Conservation (phyloP, 176 grass and related monocot genomes). For the Carex cristatella region DNA sequence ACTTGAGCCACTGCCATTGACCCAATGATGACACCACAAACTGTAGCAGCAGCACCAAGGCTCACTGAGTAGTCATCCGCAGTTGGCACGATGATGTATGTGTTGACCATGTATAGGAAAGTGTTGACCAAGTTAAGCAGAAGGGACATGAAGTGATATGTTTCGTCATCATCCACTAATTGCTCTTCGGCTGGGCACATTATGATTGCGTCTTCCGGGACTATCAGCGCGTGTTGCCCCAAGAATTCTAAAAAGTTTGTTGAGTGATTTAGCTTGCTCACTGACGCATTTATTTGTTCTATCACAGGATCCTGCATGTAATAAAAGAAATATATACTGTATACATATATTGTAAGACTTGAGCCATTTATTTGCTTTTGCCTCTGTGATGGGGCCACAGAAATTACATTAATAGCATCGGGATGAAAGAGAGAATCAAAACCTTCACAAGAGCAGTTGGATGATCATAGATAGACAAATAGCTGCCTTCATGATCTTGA, state of each 20-base stretch:
- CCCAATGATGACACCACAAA: slow-evolving; percentile 89
- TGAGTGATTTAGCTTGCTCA: slow-evolving; percentile 68
- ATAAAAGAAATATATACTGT: neutral
- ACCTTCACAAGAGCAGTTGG: slow-evolving; percentile 68
- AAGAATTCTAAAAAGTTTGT: slow-evolving; percentile 88
- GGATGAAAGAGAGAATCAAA: slow-evolving; percentile 5
- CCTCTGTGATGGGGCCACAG: neutral
- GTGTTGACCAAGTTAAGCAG: slow-evolving; percentile 71
- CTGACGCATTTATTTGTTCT: slow-evolving; percentile 89
- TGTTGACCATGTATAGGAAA: slow-evolving; percentile 94
- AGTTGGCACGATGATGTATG: slow-evolving; percentile 93
- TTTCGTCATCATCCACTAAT: slow-evolving; percentile 44
- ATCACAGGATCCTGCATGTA: slow-evolving; percentile 75
- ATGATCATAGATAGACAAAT: slow-evolving; percentile 84
- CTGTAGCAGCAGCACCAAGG: slow-evolving; percentile 91
- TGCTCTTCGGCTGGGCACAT: slow-evolving; percentile 42
- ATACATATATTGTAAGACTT: slow-evolving; percentile 8
- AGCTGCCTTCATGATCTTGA: slow-evolving; percentile 65
- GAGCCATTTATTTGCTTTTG: neutral
- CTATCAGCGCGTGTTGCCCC: slow-evolving; percentile 71
- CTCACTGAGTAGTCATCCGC: slow-evolving; percentile 89
- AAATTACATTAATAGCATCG: neutral
- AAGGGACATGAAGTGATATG: slow-evolving; percentile 75
- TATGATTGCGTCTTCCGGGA: slow-evolving; percentile 34
- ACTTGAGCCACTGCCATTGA: slow-evolving; percentile 94